Evolutionary conservation across 306 rosid species (phyloP), one percentile per base, ranked within the genome.

Genomic region (Lupinus albus): DNA sequence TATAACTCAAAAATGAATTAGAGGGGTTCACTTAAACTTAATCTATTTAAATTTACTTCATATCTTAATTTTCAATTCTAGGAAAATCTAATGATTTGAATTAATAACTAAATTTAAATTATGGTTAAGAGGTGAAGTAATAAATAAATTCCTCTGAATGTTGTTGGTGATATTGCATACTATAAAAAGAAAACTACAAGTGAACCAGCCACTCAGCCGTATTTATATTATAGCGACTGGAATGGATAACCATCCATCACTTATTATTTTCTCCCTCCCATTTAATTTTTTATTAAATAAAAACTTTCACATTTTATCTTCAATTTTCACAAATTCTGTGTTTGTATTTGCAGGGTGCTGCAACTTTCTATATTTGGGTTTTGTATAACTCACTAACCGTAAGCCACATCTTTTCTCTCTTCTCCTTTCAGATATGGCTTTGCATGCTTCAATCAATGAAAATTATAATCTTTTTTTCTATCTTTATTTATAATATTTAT

Each of bases 201-300:
- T 67, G 86, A 84, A 70, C 78, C 86, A 76, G n/a, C 57, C 49
- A 42, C 39, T 28, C 20, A 61, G 53, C 53, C 36, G 55, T 18
- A 32, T 28, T 32, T 55, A 25, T 25, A 25, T 25, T 11, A 58
- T 52, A 72, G 74, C 61, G 2, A 65, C 45, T 67, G 86, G 1
- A 65, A 45, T 70, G 86, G 88, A 80, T 84, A 88, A 78, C 50
- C 66, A 73, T 25, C 1, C 0, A 4, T n/a, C n/a, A n/a, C n/a
- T 86, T 68, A 65, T 67, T 72, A 2, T 67, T 25, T 5, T 16
- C 56, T 39, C 39, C 35, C 35, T 25, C 30, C 30, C 30, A 25
- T 25, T 25, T 2, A 0, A 25, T 25, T 25, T 3, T 25, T 25
- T 25, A 25, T 1, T 25, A 25, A 25, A 25, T 25, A 25, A 25